phyloP scores from a whole-genome alignment of 202 grass and related monocot genomes.

The Setaria viridis region DNA sequence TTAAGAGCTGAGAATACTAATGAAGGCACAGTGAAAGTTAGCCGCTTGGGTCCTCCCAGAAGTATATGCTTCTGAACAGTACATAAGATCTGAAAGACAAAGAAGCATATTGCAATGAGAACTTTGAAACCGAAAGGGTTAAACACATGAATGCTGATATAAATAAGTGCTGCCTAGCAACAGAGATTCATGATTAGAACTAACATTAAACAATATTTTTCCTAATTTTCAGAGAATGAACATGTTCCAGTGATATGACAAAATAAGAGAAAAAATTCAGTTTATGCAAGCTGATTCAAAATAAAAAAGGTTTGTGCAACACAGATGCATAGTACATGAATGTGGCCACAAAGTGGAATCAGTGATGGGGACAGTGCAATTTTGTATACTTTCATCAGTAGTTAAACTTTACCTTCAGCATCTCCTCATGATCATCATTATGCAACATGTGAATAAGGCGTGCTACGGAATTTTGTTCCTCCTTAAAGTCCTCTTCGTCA shows the following conservation, averaged over 20 bases:
- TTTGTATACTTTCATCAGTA: slow-evolving; percentile 22
- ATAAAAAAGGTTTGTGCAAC: not conserved
- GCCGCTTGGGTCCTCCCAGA: slow-evolving; percentile 83
- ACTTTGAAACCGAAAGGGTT: slow-evolving; percentile 29
- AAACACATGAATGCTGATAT: slow-evolving; percentile 15
- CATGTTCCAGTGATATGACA: not conserved
- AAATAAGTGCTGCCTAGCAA: slow-evolving; percentile 38
- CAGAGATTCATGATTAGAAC: slow-evolving; percentile 4
- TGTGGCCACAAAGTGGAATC: slow-evolving; percentile 2
- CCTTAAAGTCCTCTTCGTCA: slow-evolving; percentile 99
- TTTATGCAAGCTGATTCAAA: slow-evolving; percentile 24
- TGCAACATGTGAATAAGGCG: slow-evolving; percentile 98
- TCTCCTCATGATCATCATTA: slow-evolving; percentile 96
- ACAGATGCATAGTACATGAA: slow-evolving; percentile 3
- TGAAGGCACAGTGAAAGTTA: slow-evolving; percentile 91
- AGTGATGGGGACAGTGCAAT: not conserved
- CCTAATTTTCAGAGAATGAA: slow-evolving; percentile 7
- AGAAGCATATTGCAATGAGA: slow-evolving; percentile 42
- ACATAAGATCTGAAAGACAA: slow-evolving; percentile 87
- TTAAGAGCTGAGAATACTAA: slow-evolving; percentile 91
- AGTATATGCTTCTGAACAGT: slow-evolving; percentile 96
- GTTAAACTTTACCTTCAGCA: slow-evolving; percentile 84
- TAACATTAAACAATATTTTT: not conserved
- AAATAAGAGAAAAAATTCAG: slow-evolving; percentile 9
- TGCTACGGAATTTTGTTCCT: slow-evolving; percentile 97